phyloP scores from a whole-genome alignment of 176 grass and related monocot genomes.

The Phoenix roebelenii region DNA sequence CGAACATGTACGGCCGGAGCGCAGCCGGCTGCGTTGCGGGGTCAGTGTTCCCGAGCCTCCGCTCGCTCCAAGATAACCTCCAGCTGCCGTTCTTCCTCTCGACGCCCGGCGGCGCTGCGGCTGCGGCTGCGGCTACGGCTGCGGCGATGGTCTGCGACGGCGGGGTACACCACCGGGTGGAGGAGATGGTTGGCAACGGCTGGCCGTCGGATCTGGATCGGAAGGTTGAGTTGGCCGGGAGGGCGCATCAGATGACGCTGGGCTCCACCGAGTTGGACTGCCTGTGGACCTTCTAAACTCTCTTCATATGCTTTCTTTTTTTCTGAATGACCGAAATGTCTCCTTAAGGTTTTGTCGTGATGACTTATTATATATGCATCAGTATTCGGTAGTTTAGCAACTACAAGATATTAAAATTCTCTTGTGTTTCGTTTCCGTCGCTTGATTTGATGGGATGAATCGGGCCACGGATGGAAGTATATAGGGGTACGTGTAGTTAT shows the following conservation, averaged over 20 bases:
- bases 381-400: background rate
- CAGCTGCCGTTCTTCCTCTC: constrained; percentile 4
- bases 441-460: no score
- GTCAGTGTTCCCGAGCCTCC: background rate
- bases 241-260: background rate
- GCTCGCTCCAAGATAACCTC: background rate
- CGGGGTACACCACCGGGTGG: background rate
- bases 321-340: no score
- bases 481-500: no score
- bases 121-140: no score
- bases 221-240: background rate
- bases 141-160: background rate
- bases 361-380: no score
- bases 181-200: no score
- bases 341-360: no score
- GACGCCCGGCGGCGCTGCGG: background rate
- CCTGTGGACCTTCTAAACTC: background rate
- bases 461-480: no score
- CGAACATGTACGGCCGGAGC: background rate
- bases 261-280: constrained; percentile 1
- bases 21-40: background rate
- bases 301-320: no score
- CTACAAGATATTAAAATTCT: background rate
- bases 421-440: no score
- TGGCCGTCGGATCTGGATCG: background rate